phyloP scores from a whole-genome alignment of 495 filamentous ascomycete genomes.

The Hyaloscypha finlandica region DNA sequence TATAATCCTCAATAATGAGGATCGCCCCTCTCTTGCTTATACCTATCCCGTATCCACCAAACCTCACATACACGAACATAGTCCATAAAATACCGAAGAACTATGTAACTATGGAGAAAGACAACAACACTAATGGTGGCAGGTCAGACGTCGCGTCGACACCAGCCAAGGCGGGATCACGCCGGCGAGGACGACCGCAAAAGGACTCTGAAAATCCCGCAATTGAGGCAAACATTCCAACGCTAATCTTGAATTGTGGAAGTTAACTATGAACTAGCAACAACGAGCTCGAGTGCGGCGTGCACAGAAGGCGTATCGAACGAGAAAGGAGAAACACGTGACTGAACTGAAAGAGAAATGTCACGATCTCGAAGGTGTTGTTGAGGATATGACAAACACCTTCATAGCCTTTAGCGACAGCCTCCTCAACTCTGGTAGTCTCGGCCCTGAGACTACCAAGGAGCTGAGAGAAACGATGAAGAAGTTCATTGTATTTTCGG shows the following conservation, averaged over 20 bases:
- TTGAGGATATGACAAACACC: conserved; percentile 18
- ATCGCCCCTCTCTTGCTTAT: too few species aligned
- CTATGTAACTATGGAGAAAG: background rate
- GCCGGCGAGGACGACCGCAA: conserved; percentile 1
- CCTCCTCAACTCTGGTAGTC: background rate
- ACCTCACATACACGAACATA: background rate
- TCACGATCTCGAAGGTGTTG: conserved; percentile 8
- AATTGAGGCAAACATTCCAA: background rate
- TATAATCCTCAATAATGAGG: too few species aligned
- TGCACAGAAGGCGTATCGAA: conserved; percentile 7
- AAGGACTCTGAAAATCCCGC: background rate
- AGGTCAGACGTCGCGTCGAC: background rate
- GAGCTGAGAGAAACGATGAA: conserved; percentile 10
- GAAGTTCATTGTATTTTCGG: conserved; percentile 9
- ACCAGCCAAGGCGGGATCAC: background rate
- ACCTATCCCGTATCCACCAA: background rate
- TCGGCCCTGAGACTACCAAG: background rate
- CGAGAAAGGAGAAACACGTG: conserved; percentile 11
- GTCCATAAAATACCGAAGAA: background rate
- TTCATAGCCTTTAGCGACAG: conserved; percentile 16
- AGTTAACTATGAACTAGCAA: background rate
- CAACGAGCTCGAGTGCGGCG: conserved; percentile 11
- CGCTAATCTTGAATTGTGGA: background rate
- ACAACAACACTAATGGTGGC: background rate
- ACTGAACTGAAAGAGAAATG: conserved; percentile 5